Percentiles rank a stretch among this genome's conserved stretches.
Evolutionary conservation across 2,329 filamentous ascomycete genomes (phyloP).

Genomic region (Cordyceps farinosa): DNA sequence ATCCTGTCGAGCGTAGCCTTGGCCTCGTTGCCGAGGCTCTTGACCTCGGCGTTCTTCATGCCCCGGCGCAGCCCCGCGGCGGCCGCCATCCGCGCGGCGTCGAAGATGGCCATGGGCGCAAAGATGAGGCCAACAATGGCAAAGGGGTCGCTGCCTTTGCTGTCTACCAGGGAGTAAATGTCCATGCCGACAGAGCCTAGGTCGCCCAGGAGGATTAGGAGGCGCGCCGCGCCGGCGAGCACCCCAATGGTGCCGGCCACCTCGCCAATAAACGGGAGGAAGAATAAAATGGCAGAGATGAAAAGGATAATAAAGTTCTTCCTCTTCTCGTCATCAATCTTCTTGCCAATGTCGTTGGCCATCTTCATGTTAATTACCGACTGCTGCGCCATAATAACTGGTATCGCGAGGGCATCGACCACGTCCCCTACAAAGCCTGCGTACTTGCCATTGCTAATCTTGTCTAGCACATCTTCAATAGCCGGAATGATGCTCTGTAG

Average conservation of each 20-base stretch:
- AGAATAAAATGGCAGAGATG: conserved; percentile 5
- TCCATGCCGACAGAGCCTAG: conserved; percentile 18
- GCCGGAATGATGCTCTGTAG: no score
- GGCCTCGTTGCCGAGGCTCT: neutral
- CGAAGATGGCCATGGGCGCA: conserved; percentile 20
- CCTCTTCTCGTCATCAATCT: conserved; percentile 8
- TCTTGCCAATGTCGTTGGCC: neutral
- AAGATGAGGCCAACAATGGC: conserved; percentile 21
- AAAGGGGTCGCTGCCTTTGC: conserved; percentile 18
- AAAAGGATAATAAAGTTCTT: conserved; percentile 6
- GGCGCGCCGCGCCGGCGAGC: neutral
- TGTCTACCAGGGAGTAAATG: conserved; percentile 22
- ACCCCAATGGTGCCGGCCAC: conserved; percentile 5
- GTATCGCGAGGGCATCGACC: no score
- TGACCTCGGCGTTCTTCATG: neutral
- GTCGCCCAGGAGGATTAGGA: neutral
- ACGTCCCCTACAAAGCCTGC: no score
- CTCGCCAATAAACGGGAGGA: conserved; percentile 9
- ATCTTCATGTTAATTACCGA: neutral
- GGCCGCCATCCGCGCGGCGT: conserved; percentile 13
- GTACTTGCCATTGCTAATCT: no score
- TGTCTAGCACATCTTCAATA: no score
- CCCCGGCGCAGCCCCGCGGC: neutral
- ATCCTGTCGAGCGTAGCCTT: neutral
- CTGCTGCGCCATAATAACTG: no score